Evolutionary conservation across 345 rosid genomes (phyloP).

Genomic region (Aethionema arabicum): DNA sequence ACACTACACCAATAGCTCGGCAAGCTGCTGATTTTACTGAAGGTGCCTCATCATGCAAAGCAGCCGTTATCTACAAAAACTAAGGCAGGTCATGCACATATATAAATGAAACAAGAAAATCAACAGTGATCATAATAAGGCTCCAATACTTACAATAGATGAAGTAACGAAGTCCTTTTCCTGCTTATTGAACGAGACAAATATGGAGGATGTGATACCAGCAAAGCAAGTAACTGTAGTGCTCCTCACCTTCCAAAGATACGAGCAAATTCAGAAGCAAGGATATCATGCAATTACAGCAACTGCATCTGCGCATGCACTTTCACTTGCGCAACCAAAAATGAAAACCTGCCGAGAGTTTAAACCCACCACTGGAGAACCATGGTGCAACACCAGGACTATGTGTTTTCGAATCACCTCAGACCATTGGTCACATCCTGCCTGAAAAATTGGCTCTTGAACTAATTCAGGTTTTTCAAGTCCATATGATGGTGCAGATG

Average conservation of each 20-base stretch:
- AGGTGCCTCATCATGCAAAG: slow-evolving; percentile 63
- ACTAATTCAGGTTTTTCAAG: slow-evolving; percentile 41
- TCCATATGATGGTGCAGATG: slow-evolving; percentile 90
- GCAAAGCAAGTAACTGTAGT: slow-evolving; percentile 89
- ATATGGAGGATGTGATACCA: slow-evolving; percentile 80
- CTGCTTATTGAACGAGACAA: slow-evolving; percentile 54
- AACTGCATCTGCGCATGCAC: slow-evolving; percentile 8
- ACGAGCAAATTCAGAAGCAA: slow-evolving; percentile 17
- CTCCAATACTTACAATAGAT: slow-evolving; percentile 57
- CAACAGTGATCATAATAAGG: slow-evolving; percentile 18
- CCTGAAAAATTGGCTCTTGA: slow-evolving; percentile 42
- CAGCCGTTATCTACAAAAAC: slow-evolving; percentile 57
- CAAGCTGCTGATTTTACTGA: slow-evolving; percentile 94
- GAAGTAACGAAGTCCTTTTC: slow-evolving; percentile 64
- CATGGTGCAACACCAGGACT: slow-evolving; percentile 58
- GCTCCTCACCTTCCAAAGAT: slow-evolving; percentile 68
- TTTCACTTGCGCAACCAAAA: slow-evolving; percentile 10
- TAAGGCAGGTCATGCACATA: slow-evolving; percentile 29
- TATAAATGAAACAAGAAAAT: slow-evolving; percentile 11
- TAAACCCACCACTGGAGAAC: slow-evolving; percentile 73
- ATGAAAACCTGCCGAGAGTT: slow-evolving; percentile 17
- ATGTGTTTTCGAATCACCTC: slow-evolving; percentile 70
- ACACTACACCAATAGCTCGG: slow-evolving; percentile 90
- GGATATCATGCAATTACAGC: slow-evolving; percentile 23
- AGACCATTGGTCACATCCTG: slow-evolving; percentile 72